Evolutionary conservation across 208 protist species (phyloP).

Genomic region (Leishmania major): DNA sequence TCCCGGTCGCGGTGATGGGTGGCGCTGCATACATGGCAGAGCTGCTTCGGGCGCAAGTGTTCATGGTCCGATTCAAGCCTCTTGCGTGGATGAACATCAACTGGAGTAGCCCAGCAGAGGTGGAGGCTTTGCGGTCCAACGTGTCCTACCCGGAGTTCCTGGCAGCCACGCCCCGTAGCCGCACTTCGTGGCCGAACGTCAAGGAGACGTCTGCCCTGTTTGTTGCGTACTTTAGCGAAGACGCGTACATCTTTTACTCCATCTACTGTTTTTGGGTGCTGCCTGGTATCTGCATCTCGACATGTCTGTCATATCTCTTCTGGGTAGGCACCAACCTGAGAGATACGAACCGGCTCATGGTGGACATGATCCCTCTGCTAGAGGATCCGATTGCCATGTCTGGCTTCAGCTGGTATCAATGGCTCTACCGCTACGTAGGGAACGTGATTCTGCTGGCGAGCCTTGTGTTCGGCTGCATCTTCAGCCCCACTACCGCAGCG

Average conservation of each 20-base stretch:
- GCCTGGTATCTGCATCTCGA: constrained; percentile 54
- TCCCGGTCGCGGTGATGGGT: constrained; percentile 54
- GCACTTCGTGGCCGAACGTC: constrained; percentile 41
- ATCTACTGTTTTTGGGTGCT: constrained; percentile 68
- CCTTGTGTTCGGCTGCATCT: constrained; percentile 61
- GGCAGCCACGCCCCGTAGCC: constrained; percentile 20
- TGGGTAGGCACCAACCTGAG: constrained; percentile 58
- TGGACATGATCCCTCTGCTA: constrained; percentile 59
- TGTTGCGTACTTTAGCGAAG: constrained; percentile 52
- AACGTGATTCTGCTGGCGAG: constrained; percentile 53
- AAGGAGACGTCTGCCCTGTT: constrained; percentile 51
- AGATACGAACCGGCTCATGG: constrained; percentile 51
- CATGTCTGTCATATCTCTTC: constrained; percentile 59
- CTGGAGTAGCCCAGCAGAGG: constrained; percentile 23
- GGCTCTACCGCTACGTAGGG: constrained; percentile 44
- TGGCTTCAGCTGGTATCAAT: constrained; percentile 41
- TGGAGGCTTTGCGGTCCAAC: constrained; percentile 18
- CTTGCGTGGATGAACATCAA: constrained; percentile 20
- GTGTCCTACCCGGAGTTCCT: constrained; percentile 43
- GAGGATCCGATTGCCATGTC: constrained; percentile 75
- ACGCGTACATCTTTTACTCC: constrained; percentile 64
- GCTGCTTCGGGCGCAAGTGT: constrained; percentile 70
- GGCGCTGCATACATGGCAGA: constrained; percentile 53
- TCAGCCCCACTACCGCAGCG: constrained; percentile 49
- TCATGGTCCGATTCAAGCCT: constrained; percentile 44